A percentile compares a stretch with the other conserved stretches of the same genome.
Evolutionary conservation across 345 rosid species (phyloP).

Genomic region (Eutrema heterophyllum): DNA sequence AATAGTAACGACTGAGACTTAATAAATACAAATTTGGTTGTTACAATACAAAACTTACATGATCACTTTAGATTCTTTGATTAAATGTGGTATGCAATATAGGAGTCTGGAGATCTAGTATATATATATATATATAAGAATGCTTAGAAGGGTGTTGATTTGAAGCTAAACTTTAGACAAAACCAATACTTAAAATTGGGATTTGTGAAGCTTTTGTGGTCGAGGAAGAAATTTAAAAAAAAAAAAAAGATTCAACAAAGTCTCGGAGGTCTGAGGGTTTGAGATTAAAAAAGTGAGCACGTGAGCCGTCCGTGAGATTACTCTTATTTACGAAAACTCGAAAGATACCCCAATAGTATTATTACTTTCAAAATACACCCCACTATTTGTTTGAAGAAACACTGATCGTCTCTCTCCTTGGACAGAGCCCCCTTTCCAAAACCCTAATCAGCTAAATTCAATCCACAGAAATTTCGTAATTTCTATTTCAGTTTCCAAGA

Average conservation of each 20-base stretch:
- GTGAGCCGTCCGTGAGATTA: background rate
- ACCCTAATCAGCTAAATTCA: slow-evolving; percentile 19
- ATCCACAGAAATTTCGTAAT: background rate
- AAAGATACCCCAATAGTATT: background rate
- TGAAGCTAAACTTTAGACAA: too few species aligned
- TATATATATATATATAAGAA: too few species aligned
- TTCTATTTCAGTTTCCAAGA: background rate
- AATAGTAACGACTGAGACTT: background rate
- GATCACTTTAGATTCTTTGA: background rate
- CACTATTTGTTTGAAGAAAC: background rate
- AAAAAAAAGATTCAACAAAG: too few species aligned
- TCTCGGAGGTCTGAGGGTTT: too few species aligned
- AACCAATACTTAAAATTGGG: too few species aligned
- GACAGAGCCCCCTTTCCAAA: background rate
- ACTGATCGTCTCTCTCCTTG: background rate
- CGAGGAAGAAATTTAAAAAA: too few species aligned
- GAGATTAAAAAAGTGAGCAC: background rate
- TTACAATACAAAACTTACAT: background rate
- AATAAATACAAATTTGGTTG: background rate
- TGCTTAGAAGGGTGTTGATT: too few species aligned
- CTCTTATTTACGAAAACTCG: background rate
- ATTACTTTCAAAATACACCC: background rate
- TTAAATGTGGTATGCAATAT: background rate
- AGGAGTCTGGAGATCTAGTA: too few species aligned
- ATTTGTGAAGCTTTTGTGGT: too few species aligned